These are phyloP conservation scores for Peniophora sp. DNA, from an alignment of 1,284 basidiomycete genomes.

Conservation along the genomic window DNA sequence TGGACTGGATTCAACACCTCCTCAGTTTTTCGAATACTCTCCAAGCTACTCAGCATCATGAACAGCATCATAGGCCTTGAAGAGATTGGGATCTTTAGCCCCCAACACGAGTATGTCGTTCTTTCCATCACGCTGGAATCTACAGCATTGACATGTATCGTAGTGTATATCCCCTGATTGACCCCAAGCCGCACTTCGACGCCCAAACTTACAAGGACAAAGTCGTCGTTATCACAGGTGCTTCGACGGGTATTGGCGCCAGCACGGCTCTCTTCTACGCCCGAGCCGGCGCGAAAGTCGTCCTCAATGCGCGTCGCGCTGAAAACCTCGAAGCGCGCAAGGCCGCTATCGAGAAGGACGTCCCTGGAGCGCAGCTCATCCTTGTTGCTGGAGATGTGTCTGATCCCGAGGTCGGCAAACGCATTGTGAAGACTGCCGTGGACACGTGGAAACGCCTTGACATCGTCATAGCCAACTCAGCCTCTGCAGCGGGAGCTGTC, in stretches of 20 bases:
- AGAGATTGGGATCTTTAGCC: not conserved
- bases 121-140: no score
- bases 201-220: not conserved
- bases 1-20: no score
- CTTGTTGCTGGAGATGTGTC: not conserved
- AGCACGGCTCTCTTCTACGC: constrained; percentile 1
- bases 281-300: not conserved
- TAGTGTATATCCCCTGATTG: not conserved
- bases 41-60: not conserved
- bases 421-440: not conserved
- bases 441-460: not conserved
- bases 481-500: not conserved
- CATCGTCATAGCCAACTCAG: not conserved
- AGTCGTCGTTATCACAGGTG: not conserved
- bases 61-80: not conserved
- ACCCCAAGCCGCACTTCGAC: not conserved
- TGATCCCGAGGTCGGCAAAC: not conserved
- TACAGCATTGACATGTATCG: no score
- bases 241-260: not conserved
- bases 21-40: no score
- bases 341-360: not conserved
- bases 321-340: not conserved
- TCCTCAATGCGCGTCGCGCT: not conserved
- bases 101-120: not conserved
- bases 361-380: not conserved